Percentiles rank a stretch among this genome's conserved stretches.
Evolutionary conservation across 2,329 filamentous ascomycete species (phyloP).

Genomic region (Trichoderma endophyticum): DNA sequence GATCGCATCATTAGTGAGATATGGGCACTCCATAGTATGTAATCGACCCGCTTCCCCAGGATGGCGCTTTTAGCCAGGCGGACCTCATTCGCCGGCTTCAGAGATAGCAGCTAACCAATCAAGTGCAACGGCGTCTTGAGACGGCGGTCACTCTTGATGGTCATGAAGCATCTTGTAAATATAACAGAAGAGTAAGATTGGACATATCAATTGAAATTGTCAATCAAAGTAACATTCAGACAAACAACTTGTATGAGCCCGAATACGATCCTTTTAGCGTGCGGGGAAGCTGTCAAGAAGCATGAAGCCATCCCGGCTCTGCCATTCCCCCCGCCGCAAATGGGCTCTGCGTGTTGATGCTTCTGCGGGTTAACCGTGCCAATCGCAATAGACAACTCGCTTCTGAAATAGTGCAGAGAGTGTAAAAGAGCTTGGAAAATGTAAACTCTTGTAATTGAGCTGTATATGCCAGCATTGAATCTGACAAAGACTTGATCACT

Average conservation of each 20-base stretch:
- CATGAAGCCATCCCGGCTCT: neutral
- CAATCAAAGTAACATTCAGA: neutral
- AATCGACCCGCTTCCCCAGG: constrained; percentile 9
- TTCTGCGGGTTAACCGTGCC: neutral
- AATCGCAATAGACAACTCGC: neutral
- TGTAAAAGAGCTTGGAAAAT: neutral
- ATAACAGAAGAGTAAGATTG: neutral
- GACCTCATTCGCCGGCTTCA: neutral
- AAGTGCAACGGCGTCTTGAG: neutral
- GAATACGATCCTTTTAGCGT: neutral
- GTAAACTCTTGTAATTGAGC: neutral
- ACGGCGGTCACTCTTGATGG: neutral
- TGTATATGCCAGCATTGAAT: neutral
- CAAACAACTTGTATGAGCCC: neutral
- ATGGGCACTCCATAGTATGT: neutral
- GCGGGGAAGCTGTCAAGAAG: neutral
- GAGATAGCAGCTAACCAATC: neutral
- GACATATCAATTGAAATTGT: neutral
- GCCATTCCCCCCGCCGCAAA: neutral
- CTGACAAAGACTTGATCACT: neutral
- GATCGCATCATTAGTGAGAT: neutral
- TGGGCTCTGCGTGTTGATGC: neutral
- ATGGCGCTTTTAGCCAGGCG: neutral
- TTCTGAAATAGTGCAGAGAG: neutral
- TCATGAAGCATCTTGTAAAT: neutral